phyloP scores from a whole-genome alignment of 257 asterid species.

The Vinca minor region DNA sequence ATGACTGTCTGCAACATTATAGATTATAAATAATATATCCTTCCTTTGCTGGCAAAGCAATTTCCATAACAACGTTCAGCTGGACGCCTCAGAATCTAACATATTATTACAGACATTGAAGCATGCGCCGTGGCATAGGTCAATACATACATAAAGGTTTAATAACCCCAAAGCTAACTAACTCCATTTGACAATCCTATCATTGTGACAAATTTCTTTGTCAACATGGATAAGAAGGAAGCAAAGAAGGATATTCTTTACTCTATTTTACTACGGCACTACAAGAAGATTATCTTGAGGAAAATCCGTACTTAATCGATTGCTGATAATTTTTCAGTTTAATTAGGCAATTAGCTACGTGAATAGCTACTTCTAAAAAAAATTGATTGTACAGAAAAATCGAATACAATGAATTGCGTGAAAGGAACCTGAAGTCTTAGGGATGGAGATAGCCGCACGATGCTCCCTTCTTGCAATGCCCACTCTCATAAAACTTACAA shows the following conservation, averaged over 20 bases:
- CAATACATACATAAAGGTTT: constrained; percentile 4
- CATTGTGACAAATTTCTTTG: neutral
- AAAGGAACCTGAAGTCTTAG: constrained; percentile 21
- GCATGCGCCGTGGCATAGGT: neutral
- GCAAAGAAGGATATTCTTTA: neutral
- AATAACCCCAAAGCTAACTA: constrained; percentile 3
- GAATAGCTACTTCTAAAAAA: constrained; percentile 7
- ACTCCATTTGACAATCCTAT: neutral
- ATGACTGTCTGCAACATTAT: neutral
- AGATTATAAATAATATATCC: neutral
- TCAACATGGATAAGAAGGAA: neutral
- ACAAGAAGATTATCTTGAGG: constrained; percentile 7
- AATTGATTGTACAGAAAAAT: constrained; percentile 25
- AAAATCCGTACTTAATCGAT: neutral
- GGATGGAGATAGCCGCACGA: constrained; percentile 84
- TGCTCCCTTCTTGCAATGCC: constrained; percentile 88
- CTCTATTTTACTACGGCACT: neutral
- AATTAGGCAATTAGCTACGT: constrained; percentile 9
- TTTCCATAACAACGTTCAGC: neutral
- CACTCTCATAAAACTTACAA: constrained; percentile 82
- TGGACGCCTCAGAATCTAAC: neutral
- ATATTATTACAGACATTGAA: neutral
- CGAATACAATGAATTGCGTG: constrained; percentile 11
- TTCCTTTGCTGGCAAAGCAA: constrained; percentile 1
- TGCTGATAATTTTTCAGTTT: constrained; percentile 1